phyloP scores from a whole-genome alignment of 768 basidiomycete species.

The Cantharellus anzutake region DNA sequence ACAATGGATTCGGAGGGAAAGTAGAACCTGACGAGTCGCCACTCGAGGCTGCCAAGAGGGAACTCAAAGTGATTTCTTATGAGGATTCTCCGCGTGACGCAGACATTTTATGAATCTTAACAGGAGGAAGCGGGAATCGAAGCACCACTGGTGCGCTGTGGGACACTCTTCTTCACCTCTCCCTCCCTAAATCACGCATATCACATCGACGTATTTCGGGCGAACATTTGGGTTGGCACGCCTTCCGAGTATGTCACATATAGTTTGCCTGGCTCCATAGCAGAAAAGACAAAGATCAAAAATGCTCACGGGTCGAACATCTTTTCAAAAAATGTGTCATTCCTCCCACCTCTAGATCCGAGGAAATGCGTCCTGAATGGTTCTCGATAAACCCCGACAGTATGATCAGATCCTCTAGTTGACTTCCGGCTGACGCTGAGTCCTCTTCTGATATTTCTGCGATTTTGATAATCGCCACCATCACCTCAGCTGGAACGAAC shows the following conservation, averaged over 20 bases:
- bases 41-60: conserved; percentile 55
- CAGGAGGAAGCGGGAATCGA: conserved; percentile 74
- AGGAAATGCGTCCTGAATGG: conserved; percentile 81
- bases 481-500: not conserved
- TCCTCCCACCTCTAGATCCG: conserved; percentile 31
- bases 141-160: conserved; percentile 42
- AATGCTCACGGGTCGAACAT: not conserved
- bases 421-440: not conserved
- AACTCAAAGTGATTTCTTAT: conserved; percentile 15
- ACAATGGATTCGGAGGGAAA: conserved; percentile 83
- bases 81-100: conserved; percentile 18
- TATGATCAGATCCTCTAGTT: not conserved
- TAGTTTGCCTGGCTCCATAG: not conserved
- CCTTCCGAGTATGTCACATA: conserved; percentile 40
- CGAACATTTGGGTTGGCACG: conserved; percentile 36
- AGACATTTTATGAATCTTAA: not conserved
- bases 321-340: not conserved
- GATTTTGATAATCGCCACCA: conserved; percentile 1
- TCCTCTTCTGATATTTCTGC: not conserved
- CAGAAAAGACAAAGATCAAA: not conserved
- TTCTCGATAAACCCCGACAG: conserved; percentile 24
- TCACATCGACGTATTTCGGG: conserved; percentile 54
- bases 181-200: conserved; percentile 38
- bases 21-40: conserved; percentile 56
- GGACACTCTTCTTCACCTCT: conserved; percentile 43